Percentiles rank a stretch among this genome's conserved stretches.
Evolutionary conservation across 2,329 filamentous ascomycete species (phyloP).

Genomic region (Ramularia endophylla): DNA sequence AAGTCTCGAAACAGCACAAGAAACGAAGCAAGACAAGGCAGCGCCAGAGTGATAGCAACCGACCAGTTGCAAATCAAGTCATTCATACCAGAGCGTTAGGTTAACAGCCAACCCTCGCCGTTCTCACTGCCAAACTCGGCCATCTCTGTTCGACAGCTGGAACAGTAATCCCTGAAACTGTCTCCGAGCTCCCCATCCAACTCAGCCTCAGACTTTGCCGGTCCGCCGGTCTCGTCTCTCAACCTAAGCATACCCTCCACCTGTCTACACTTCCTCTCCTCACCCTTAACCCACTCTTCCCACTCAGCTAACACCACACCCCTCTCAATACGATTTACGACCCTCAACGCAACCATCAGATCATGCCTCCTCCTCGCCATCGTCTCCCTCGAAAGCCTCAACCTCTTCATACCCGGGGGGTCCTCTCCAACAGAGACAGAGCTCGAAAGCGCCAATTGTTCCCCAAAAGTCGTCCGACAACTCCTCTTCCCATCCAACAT

Average conservation of each 20-base stretch:
- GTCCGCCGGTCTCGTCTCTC: neutral
- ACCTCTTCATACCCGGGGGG: constrained; percentile 36
- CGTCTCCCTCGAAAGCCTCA: constrained; percentile 74
- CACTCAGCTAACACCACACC: constrained; percentile 84
- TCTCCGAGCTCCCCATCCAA: constrained; percentile 40
- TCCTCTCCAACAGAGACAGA: constrained; percentile 9
- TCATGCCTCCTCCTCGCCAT: constrained; percentile 84
- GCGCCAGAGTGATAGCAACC: too few relatives aligned
- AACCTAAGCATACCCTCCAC: constrained; percentile 44
- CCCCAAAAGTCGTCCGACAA: constrained; percentile 30
- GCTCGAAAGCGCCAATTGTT: constrained; percentile 16
- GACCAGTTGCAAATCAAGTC: too few relatives aligned
- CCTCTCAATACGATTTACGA: constrained; percentile 82
- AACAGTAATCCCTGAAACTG: constrained; percentile 56
- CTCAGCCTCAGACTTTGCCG: neutral
- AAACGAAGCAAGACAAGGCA: too few relatives aligned
- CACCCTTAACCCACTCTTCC: constrained; percentile 84
- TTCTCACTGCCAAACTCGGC: constrained; percentile 7
- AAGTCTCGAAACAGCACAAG: too few relatives aligned
- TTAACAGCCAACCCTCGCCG: constrained; percentile 2
- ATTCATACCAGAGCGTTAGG: constrained; percentile 20
- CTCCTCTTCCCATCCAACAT: constrained; percentile 17
- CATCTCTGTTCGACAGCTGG: constrained; percentile 49
- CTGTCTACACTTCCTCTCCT: constrained; percentile 68
- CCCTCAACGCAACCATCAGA: constrained; percentile 78